These are phyloP conservation scores for Scutellaria baicalensis DNA, from an alignment of 257 asterid species.

Conservation along the genomic window DNA sequence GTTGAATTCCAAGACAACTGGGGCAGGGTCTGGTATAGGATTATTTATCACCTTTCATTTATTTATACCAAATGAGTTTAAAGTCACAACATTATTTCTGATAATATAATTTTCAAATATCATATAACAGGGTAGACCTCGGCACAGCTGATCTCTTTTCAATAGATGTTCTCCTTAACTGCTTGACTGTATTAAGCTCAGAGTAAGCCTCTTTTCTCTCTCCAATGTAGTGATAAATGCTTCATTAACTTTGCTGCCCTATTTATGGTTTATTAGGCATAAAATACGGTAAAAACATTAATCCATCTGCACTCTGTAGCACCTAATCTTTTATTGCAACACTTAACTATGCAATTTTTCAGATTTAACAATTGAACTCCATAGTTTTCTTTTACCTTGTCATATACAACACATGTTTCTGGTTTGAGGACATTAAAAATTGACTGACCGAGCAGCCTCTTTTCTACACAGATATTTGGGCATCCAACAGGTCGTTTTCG, in stretches of 20 bases:
- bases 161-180: constrained; percentile 88
- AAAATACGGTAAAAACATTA: no score
- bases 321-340: no score
- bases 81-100: not conserved
- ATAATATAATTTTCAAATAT: not conserved
- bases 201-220: constrained; percentile 55
- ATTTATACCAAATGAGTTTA: not conserved
- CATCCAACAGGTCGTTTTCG: constrained; percentile 88
- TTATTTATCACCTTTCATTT: not conserved
- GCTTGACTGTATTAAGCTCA: constrained; percentile 89
- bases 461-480: constrained; percentile 71
- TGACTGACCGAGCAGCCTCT: not conserved
- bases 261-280: not conserved
- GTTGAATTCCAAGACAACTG: constrained; percentile 96
- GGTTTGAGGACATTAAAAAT: not conserved
- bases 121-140: constrained; percentile 84
- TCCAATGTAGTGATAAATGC: no score
- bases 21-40: constrained; percentile 83
- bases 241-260: not conserved
- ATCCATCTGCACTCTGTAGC: no score
- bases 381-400: no score
- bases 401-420: no score
- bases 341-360: no score
- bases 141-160: constrained; percentile 90
- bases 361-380: no score